Evolutionary conservation across 2,329 filamentous ascomycete genomes (phyloP).

Genomic region (Chaetomium strumarium): DNA sequence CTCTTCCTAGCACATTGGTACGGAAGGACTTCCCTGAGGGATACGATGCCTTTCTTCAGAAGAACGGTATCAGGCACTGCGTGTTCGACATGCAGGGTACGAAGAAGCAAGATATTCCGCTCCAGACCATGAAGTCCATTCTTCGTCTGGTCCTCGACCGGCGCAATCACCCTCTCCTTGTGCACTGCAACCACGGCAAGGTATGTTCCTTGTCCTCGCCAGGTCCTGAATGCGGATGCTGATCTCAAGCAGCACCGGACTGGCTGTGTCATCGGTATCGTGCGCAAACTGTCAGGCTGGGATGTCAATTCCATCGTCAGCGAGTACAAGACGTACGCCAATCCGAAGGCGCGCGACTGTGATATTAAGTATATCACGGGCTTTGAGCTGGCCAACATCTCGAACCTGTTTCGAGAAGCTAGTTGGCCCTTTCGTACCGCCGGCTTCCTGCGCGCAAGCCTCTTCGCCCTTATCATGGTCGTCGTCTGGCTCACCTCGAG

Average conservation of each 20-base stretch:
- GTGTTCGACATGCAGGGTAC: slow-evolving; percentile 80
- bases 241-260: slow-evolving; percentile 62
- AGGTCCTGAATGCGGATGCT: neutral
- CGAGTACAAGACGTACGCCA: slow-evolving; percentile 67
- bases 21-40: slow-evolving; percentile 52
- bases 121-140: slow-evolving; percentile 63
- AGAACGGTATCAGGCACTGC: slow-evolving; percentile 64
- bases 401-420: slow-evolving; percentile 26
- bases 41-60: slow-evolving; percentile 56
- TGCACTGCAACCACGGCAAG: slow-evolving; percentile 93
- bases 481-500: slow-evolving; percentile 40
- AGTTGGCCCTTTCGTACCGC: slow-evolving; percentile 26
- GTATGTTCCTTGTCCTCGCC: slow-evolving; percentile 33
- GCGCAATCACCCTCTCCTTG: slow-evolving; percentile 70
- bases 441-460: slow-evolving; percentile 38
- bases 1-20: slow-evolving; percentile 50
- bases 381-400: slow-evolving; percentile 40
- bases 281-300: slow-evolving; percentile 70
- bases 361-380: slow-evolving; percentile 53
- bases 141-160: slow-evolving; percentile 65
- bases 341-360: slow-evolving; percentile 53
- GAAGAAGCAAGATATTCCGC: slow-evolving; percentile 68
- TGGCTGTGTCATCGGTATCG: slow-evolving; percentile 76
- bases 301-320: slow-evolving; percentile 54
- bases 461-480: slow-evolving; percentile 39